Evolutionary conservation across 176 grass and related monocot genomes (phyloP).

Genomic region (Bolboschoenus planiculmis): DNA sequence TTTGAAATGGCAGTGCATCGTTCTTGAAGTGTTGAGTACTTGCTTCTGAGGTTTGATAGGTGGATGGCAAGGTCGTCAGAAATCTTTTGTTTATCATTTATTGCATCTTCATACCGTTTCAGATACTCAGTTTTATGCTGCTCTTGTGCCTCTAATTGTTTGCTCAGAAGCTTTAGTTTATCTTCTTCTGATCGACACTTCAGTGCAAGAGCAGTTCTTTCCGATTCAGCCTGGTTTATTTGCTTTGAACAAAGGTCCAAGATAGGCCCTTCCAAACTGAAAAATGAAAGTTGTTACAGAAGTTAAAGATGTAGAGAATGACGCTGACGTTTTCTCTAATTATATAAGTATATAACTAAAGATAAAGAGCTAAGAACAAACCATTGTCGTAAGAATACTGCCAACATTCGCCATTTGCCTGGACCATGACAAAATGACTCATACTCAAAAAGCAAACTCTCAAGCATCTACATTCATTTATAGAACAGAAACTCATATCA

Average conservation of each 20-base stretch:
- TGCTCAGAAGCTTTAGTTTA: conserved; percentile 56
- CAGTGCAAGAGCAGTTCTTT: conserved; percentile 51
- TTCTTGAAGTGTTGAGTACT: conserved; percentile 65
- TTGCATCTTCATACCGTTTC: conserved; percentile 50
- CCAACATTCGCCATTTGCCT: conserved; percentile 68
- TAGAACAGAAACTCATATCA: background rate
- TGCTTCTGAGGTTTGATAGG: conserved; percentile 54
- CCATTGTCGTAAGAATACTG: conserved; percentile 56
- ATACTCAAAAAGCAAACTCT: conserved; percentile 45
- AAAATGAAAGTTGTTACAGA: background rate
- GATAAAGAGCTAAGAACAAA: conserved; percentile 24
- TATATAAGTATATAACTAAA: background rate
- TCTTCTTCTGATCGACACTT: conserved; percentile 59
- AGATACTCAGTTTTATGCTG: conserved; percentile 66
- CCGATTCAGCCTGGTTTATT: conserved; percentile 61
- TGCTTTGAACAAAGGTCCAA: conserved; percentile 62
- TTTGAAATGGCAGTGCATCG: conserved; percentile 43
- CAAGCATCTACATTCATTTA: conserved; percentile 44
- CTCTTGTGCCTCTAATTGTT: conserved; percentile 60
- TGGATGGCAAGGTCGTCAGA: conserved; percentile 50
- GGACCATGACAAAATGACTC: conserved; percentile 62
- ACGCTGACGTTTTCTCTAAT: background rate
- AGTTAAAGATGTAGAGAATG: background rate
- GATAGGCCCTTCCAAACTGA: conserved; percentile 72
- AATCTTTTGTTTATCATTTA: conserved; percentile 54